A percentile compares a stretch with the other conserved stretches of the same genome.
phyloP scores from a whole-genome alignment of 352 stramenopile species.

The Globisporangium echinulatum region DNA sequence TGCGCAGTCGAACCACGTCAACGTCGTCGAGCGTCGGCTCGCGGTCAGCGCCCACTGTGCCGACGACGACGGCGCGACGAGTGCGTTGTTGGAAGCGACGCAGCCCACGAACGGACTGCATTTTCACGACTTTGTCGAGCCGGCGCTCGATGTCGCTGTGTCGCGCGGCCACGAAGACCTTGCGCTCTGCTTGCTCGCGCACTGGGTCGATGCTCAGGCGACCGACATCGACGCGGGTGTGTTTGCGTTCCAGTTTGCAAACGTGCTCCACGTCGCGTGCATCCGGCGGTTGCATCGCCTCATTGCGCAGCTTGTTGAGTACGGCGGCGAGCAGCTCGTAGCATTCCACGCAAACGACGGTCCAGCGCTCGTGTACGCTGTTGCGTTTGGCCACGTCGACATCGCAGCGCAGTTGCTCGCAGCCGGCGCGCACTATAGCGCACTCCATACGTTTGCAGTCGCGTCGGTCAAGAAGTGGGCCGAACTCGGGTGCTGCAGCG shows the following conservation, averaged over 20 bases:
- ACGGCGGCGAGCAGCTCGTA: conserved; percentile 47
- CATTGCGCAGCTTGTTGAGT: conserved; percentile 41
- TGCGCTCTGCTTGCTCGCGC: conserved; percentile 39
- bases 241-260: conserved; percentile 67
- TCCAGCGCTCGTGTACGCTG: conserved; percentile 46
- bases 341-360: conserved; percentile 60
- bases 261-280: conserved; percentile 54
- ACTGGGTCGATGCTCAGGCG: conserved; percentile 19
- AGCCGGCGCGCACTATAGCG: conserved; percentile 42
- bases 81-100: conserved; percentile 8
- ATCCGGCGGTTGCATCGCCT: conserved; percentile 39
- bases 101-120: conserved; percentile 17
- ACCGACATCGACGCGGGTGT: conserved; percentile 23
- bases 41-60: no score
- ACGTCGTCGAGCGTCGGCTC: no score
- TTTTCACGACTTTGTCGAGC: conserved; percentile 57
- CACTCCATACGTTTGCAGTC: conserved; percentile 38
- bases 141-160: conserved; percentile 43
- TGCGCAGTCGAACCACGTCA: background rate
- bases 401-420: conserved; percentile 24
- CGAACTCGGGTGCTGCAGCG: conserved; percentile 35
- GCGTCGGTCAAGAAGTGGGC: conserved; percentile 63
- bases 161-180: conserved; percentile 61
- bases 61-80: background rate
- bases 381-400: conserved; percentile 50